A percentile compares a stretch with the other conserved stretches of the same genome.
These are phyloP conservation scores for Acer negundo DNA, from an alignment of 345 rosid species.

Conservation along the genomic window DNA sequence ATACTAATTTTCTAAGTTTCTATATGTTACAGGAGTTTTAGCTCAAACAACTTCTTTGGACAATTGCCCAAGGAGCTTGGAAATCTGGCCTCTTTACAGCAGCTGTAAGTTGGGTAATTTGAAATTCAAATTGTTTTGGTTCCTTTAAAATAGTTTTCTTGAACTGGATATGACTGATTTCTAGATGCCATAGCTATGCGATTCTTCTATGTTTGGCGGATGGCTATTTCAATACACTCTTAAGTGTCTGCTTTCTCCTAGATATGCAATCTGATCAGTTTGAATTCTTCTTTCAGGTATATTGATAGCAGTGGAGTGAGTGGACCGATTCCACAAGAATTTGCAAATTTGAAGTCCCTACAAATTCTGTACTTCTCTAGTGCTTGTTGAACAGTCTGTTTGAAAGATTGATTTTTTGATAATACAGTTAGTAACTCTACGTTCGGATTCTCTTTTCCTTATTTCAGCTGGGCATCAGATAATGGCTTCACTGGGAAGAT, in stretches of 20 bases:
- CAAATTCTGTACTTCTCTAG: slow-evolving; percentile 38
- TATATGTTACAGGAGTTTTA: slow-evolving; percentile 45
- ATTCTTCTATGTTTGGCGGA: too few species aligned
- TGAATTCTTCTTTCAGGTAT: slow-evolving; percentile 39
- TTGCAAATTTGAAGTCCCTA: slow-evolving; percentile 51
- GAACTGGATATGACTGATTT: too few species aligned
- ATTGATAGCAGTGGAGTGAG: slow-evolving; percentile 64
- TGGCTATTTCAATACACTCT: background rate
- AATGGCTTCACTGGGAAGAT: slow-evolving; percentile 51
- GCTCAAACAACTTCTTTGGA: slow-evolving; percentile 59
- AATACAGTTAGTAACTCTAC: slow-evolving; percentile 2
- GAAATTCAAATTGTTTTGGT: background rate
- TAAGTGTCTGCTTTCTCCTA: background rate
- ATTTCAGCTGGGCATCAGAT: slow-evolving; percentile 66
- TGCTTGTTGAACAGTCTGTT: background rate
- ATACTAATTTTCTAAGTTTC: slow-evolving; percentile 2
- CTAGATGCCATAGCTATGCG: too few species aligned
- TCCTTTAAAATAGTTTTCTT: background rate
- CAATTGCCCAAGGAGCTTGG: slow-evolving; percentile 50
- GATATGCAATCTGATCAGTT: slow-evolving; percentile 11
- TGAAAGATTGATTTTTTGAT: background rate
- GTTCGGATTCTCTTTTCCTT: background rate
- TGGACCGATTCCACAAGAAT: slow-evolving; percentile 49
- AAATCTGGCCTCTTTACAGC: slow-evolving; percentile 43
- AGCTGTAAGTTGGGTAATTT: slow-evolving; percentile 42